These are phyloP conservation scores for Oryza nivara DNA, from an alignment of 176 grass and related monocot species.

Conservation along the genomic window DNA sequence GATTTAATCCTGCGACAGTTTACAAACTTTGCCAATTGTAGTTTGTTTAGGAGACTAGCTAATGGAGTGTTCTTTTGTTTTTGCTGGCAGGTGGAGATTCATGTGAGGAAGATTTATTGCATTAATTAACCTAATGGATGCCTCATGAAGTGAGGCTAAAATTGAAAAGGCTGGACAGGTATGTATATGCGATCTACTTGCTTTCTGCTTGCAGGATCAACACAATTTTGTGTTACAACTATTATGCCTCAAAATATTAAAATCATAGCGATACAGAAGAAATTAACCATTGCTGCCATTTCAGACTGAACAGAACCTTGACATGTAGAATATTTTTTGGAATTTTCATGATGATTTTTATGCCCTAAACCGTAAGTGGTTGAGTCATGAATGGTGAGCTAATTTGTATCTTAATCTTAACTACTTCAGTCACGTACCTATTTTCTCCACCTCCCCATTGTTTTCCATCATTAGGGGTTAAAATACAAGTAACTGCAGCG, in stretches of 20 bases:
- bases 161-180: slow-evolving; percentile 75
- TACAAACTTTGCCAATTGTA: not conserved
- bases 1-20: not conserved
- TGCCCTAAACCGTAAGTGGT: too few species aligned
- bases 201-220: not conserved
- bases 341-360: too few species aligned
- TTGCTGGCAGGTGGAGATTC: slow-evolving; percentile 73
- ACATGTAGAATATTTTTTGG: too few species aligned
- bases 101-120: slow-evolving; percentile 83
- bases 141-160: slow-evolving; percentile 69
- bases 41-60: not conserved
- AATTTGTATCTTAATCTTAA: too few species aligned
- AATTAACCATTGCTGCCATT: not conserved
- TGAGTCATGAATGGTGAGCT: too few species aligned
- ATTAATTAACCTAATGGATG: slow-evolving; percentile 88
- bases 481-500: too few species aligned
- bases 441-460: too few species aligned
- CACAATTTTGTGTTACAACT: not conserved
- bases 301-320: slow-evolving; percentile 67
- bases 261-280: not conserved
- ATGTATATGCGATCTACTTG: not conserved
- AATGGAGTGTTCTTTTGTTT: not conserved
- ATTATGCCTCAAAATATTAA: not conserved
- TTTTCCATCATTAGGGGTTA: too few species aligned
- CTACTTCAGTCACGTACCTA: too few species aligned